phyloP scores from a whole-genome alignment of 2,329 filamentous ascomycete species.

The Microascus cirrosus region DNA sequence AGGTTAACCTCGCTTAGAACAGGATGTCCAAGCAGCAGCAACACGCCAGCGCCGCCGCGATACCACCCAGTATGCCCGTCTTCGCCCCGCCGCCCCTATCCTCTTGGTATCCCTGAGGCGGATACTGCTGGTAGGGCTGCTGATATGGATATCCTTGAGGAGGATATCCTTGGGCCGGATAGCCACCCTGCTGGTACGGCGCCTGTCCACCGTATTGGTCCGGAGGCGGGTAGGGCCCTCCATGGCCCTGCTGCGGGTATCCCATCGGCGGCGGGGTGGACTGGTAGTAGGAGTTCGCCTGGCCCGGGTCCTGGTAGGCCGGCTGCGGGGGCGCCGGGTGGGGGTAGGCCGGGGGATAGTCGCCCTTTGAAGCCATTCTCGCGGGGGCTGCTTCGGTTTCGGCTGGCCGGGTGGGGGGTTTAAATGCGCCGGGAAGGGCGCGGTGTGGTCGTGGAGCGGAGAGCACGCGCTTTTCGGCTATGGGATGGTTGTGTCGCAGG shows the following conservation, averaged over 20 bases:
- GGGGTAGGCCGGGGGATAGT: constrained; percentile 36
- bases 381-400: neutral
- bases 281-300: constrained; percentile 16
- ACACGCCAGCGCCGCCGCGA: constrained; percentile 40
- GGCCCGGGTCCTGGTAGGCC: constrained; percentile 25
- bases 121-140: constrained; percentile 19
- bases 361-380: constrained; percentile 32
- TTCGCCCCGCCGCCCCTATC: constrained; percentile 19
- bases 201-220: constrained; percentile 20
- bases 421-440: neutral
- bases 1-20: constrained; percentile 26
- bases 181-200: constrained; percentile 13
- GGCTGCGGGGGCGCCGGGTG: constrained; percentile 25
- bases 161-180: constrained; percentile 12
- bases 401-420: neutral
- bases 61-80: constrained; percentile 28
- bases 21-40: constrained; percentile 48
- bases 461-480: too few relatives aligned
- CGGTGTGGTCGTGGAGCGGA: too few relatives aligned
- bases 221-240: constrained; percentile 18
- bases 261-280: constrained; percentile 8
- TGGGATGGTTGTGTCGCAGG: too few relatives aligned
- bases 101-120: constrained; percentile 16
- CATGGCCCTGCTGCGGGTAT: constrained; percentile 20
- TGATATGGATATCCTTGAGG: constrained; percentile 22